Conservation (phyloP, 1,139 yeast species). For the Saccharomyces hybrid region DNA sequence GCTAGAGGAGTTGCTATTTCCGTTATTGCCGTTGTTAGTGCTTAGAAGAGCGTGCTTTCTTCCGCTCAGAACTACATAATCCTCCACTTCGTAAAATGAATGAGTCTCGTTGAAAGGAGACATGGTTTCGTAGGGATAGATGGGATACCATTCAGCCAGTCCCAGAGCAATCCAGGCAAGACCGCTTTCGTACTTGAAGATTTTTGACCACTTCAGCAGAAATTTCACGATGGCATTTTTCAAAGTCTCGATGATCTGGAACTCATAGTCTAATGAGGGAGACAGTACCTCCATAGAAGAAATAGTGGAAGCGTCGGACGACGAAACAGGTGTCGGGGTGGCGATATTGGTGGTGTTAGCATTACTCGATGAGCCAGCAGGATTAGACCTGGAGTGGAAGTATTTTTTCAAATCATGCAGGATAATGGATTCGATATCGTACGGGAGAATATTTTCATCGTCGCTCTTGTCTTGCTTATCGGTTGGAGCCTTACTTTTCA, state of each 20-base stretch:
- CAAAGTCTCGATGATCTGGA: conserved; percentile 47
- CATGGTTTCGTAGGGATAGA: conserved; percentile 26
- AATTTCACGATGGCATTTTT: conserved; percentile 59
- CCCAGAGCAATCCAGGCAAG: conserved; percentile 84
- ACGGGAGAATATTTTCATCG: conserved; percentile 8
- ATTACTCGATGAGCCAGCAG: conserved; percentile 10
- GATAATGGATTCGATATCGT: conserved; percentile 20
- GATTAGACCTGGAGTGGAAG: conserved; percentile 20
- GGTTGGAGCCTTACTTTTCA: not conserved
- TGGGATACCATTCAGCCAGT: conserved; percentile 76
- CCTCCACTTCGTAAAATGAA: conserved; percentile 13
- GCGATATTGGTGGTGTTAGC: conserved; percentile 3
- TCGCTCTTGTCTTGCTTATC: conserved; percentile 1
- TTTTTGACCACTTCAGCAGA: conserved; percentile 68
- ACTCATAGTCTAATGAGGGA: conserved; percentile 34
- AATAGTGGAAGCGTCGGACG: conserved; percentile 10
- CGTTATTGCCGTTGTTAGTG: conserved; percentile 1
- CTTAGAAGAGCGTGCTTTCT: conserved; percentile 18
- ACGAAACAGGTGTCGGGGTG: not conserved
- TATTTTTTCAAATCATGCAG: conserved; percentile 29
- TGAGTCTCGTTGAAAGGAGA: not conserved
- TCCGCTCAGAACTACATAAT: conserved; percentile 23
- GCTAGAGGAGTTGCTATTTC: not conserved
- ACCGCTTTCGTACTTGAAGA: conserved; percentile 73
- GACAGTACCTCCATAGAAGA: conserved; percentile 11